phyloP scores from a whole-genome alignment of 192 early-diverging fungal species.

The Radiomyces spectabilis region DNA sequence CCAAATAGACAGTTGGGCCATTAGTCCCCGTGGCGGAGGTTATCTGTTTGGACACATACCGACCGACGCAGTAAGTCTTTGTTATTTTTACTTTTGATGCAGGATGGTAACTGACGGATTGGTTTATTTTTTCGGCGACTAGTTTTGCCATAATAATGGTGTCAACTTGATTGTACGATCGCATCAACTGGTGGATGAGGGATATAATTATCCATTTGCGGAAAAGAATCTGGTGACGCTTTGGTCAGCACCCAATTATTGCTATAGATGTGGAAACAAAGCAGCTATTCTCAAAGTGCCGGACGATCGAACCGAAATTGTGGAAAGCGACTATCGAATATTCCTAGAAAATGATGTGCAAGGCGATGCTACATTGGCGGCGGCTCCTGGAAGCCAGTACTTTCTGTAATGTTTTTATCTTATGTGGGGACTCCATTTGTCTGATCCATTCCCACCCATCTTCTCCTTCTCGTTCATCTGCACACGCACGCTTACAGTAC shows the following conservation, averaged over 20 bases:
- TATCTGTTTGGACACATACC: conserved; percentile 26
- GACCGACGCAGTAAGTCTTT: conserved; percentile 23
- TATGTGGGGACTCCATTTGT: too few relatives aligned
- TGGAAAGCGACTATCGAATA: conserved; percentile 20
- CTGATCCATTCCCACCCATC: too few relatives aligned
- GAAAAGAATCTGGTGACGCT: conserved; percentile 76
- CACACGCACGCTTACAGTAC: too few relatives aligned
- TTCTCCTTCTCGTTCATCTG: too few relatives aligned
- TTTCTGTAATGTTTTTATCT: conserved; percentile 27
- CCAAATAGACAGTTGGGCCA: conserved; percentile 28
- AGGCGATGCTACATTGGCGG: conserved; percentile 16
- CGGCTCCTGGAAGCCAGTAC: conserved; percentile 25
- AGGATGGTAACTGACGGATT: neutral
- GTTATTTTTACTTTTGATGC: too few relatives aligned
- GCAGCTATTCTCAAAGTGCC: conserved; percentile 74
- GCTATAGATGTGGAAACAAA: conserved; percentile 80
- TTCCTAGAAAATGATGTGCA: conserved; percentile 28
- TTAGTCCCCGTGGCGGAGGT: conserved; percentile 30
- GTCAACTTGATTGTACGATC: conserved; percentile 28
- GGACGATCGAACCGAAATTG: conserved; percentile 26
- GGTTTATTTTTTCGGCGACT: neutral
- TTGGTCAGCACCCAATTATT: conserved; percentile 82
- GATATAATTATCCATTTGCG: conserved; percentile 27
- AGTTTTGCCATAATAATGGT: conserved; percentile 32
- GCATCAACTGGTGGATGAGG: conserved; percentile 31